phyloP scores from a whole-genome alignment of 2,329 filamentous ascomycete species.

The Fusarium sp. region DNA sequence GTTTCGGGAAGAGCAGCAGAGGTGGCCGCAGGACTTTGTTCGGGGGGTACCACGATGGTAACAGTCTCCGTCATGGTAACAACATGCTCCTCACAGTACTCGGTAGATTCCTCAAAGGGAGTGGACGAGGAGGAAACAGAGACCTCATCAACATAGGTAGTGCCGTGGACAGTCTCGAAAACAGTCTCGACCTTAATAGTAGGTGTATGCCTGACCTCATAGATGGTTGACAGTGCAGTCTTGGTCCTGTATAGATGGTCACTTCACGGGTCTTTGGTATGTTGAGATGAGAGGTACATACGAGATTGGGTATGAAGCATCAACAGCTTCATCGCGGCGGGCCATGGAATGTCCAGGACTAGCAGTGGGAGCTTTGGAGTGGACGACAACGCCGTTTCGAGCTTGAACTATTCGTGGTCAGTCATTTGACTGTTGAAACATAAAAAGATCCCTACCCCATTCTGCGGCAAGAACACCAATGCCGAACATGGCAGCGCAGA shows the following conservation, averaged over 20 bases:
- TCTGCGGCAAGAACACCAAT: slow-evolving; percentile 46
- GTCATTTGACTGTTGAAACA: background rate
- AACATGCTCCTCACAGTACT: slow-evolving; percentile 39
- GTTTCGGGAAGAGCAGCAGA: slow-evolving; percentile 40
- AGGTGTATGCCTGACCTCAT: slow-evolving; percentile 44
- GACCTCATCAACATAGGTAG: slow-evolving; percentile 42
- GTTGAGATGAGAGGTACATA: slow-evolving; percentile 38
- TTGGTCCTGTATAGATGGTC: slow-evolving; percentile 47
- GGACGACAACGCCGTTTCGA: background rate
- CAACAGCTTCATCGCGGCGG: slow-evolving; percentile 30
- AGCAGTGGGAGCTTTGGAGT: background rate
- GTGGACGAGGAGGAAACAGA: slow-evolving; percentile 43
- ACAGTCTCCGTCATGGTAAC: slow-evolving; percentile 44
- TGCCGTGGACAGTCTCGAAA: slow-evolving; percentile 46
- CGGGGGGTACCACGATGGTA: slow-evolving; percentile 47
- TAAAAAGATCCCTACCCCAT: slow-evolving; percentile 40
- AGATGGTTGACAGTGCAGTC: slow-evolving; percentile 51
- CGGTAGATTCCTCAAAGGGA: slow-evolving; percentile 39
- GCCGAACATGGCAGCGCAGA: slow-evolving; percentile 46
- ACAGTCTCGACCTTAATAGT: slow-evolving; percentile 35
- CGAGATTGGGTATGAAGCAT: slow-evolving; percentile 51
- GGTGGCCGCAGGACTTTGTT: slow-evolving; percentile 19
- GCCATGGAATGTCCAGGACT: slow-evolving; percentile 5
- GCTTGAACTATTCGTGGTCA: slow-evolving; percentile 14
- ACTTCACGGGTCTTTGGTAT: background rate